Conservation (phyloP, 1,284 basidiomycete species). For the Ganoderma lingzhi region DNA sequence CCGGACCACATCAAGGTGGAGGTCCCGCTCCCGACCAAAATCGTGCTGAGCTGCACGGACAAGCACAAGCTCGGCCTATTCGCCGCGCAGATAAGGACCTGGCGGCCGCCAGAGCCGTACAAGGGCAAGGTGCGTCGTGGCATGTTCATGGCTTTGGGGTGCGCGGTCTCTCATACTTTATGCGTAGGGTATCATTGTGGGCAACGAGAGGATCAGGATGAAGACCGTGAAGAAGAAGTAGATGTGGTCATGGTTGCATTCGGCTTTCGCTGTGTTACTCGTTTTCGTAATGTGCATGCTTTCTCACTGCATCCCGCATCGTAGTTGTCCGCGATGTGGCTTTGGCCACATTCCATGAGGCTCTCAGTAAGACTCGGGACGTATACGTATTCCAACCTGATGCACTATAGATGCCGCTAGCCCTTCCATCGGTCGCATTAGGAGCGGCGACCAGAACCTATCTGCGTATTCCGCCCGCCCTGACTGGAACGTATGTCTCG, state of each 20-base stretch:
- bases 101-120: conserved; percentile 95
- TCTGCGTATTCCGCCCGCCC: background rate
- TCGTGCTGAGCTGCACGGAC: conserved; percentile 72
- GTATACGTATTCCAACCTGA: background rate
- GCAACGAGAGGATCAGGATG: conserved; percentile 87
- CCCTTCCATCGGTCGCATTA: conserved; percentile 7
- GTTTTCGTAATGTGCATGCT: conserved; percentile 20
- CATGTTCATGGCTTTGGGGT: conserved; percentile 16
- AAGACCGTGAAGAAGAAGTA: conserved; percentile 98
- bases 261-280: conserved; percentile 23
- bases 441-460: background rate
- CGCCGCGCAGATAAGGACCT: conserved; percentile 85
- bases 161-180: background rate
- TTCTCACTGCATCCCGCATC: background rate
- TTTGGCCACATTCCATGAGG: background rate
- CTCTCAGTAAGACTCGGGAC: background rate
- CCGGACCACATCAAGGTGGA: conserved; percentile 83
- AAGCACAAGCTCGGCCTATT: conserved; percentile 87
- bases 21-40: conserved; percentile 76
- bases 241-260: conserved; percentile 32
- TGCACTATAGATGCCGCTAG: background rate
- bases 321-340: background rate
- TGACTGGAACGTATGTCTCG: background rate
- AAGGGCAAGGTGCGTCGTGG: conserved; percentile 87
- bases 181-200: conserved; percentile 88